phyloP scores from a whole-genome alignment of 495 filamentous ascomycete species.

The Xylaria acuta region DNA sequence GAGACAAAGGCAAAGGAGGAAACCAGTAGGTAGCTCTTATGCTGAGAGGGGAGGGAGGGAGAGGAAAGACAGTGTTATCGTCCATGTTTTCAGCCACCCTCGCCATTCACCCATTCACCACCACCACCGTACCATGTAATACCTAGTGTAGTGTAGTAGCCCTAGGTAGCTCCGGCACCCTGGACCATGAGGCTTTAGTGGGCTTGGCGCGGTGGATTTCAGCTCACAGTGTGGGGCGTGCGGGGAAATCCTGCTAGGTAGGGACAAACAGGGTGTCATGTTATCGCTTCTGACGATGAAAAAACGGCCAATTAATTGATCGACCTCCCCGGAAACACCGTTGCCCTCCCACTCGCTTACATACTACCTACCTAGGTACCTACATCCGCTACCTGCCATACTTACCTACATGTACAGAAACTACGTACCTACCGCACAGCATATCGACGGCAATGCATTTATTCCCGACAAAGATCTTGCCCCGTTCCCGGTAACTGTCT shows the following conservation, averaged over 20 bases:
- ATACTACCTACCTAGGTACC: neutral
- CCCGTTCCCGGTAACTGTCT: neutral
- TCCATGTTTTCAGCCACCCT: neutral
- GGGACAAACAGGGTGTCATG: neutral
- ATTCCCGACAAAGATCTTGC: neutral
- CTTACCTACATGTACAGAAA: too few species aligned
- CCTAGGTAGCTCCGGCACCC: neutral
- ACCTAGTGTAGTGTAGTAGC: neutral
- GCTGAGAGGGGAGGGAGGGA: neutral
- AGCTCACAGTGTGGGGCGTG: neutral
- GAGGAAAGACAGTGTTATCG: too few species aligned
- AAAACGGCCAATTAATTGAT: neutral
- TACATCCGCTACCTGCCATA: too few species aligned
- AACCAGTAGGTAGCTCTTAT: neutral
- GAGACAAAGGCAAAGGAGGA: neutral
- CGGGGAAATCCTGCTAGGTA: conserved; percentile 12
- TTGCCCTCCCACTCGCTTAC: neutral
- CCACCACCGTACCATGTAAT: neutral
- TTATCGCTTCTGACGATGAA: neutral
- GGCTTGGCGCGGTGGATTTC: neutral
- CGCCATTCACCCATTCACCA: neutral
- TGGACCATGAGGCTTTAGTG: neutral
- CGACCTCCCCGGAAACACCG: neutral
- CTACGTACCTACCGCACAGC: neutral
- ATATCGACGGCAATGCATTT: neutral